phyloP scores from a whole-genome alignment of 2,329 filamentous ascomycete species.

The Onygena corvina region DNA sequence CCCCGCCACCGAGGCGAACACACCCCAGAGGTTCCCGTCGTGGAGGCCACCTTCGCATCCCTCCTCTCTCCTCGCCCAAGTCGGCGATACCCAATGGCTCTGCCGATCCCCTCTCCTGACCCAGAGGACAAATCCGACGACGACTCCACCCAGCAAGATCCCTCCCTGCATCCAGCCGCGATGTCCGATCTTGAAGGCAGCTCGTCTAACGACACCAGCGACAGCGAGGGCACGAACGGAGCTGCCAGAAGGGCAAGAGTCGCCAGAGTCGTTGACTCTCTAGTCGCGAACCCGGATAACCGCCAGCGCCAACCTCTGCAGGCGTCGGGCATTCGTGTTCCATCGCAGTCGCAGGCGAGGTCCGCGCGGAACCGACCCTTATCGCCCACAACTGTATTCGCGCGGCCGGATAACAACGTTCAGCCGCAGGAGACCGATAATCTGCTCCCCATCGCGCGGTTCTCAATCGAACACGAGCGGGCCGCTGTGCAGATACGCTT shows the following conservation, averaged over 20 bases:
- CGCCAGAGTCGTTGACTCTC: not conserved
- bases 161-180: not conserved
- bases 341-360: not conserved
- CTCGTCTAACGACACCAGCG: not conserved
- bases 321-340: slow-evolving; percentile 21
- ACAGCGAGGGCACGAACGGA: slow-evolving; percentile 3
- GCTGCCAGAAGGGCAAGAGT: not conserved
- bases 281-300: not conserved
- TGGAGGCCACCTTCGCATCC: no score
- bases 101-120: slow-evolving; percentile 11
- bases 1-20: slow-evolving; percentile 8
- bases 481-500: slow-evolving; percentile 80
- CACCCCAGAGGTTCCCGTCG: no score
- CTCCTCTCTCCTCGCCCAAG: no score
- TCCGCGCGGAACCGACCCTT: not conserved
- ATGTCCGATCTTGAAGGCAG: not conserved
- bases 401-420: slow-evolving; percentile 13
- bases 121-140: slow-evolving; percentile 30
- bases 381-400: not conserved
- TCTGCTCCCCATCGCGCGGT: slow-evolving; percentile 63
- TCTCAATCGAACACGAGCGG: slow-evolving; percentile 71
- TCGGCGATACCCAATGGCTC: no score
- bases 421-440: slow-evolving; percentile 44
- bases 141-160: slow-evolving; percentile 19
- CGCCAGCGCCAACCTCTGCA: slow-evolving; percentile 24